Evolutionary conservation across 208 protist genomes (phyloP), one percentile per base, ranked within the genome.

Genomic region (Leishmania guyanensis): DNA sequence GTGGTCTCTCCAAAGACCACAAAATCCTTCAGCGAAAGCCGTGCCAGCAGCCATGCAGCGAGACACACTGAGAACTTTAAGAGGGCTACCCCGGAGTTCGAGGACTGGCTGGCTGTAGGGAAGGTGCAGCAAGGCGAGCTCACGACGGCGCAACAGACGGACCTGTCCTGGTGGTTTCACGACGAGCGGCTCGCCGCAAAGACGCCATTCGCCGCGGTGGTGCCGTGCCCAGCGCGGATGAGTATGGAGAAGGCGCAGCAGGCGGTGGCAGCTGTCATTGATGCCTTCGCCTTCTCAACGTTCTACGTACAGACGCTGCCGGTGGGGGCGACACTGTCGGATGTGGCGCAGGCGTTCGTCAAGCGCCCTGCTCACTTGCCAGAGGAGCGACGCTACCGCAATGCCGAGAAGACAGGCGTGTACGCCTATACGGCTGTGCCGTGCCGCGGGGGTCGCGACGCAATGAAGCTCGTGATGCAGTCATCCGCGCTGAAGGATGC

Each of bases 261-360:
- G 33, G 77, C 72, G n/a, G 69, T 90, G n/a, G 76, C 80, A 56
- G 50, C 70, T 29, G 77, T 85, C 39, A 88, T 95, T 16, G 86
- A 94, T 78, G 85, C 73, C 56, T 86, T 95, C 58, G 88, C 79
- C 17, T 87, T 93, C 36, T 29, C 75, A n/a, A 68, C 68, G 26
- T 92, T 92, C 78, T 88, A 88, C 58, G 75, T 95, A 69, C 90
- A 95, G 78, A 93, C 88, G 0, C 76, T 93, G 20, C 87, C 89
- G 26, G 78, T 91, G 46, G 79, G 86, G n/a, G 75, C 88, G 43
- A 85, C 83, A 20, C 85, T 94, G 71, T 86, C 85, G 12, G 83
- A 90, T 26, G 62, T 94, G 20, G 75, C 92, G 48, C 89, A 84
- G 26, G 90, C 85, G 14, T 89, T 94, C 84, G 80, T 94, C 29